Evolutionary conservation across 1,139 yeast genomes (phyloP).

Genomic region (Pichia sp.): DNA sequence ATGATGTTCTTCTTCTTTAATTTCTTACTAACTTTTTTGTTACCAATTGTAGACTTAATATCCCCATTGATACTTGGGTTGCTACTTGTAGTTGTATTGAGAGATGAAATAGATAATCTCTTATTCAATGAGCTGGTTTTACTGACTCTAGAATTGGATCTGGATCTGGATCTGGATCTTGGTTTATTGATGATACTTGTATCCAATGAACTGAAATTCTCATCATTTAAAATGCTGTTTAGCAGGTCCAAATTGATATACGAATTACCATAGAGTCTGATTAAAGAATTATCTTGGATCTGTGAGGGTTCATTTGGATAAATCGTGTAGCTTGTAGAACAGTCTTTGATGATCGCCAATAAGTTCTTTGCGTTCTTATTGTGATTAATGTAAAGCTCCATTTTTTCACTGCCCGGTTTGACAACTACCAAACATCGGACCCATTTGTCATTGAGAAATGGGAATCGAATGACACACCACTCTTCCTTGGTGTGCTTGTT

Average conservation of each 20-base stretch:
- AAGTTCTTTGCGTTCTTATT: constrained; percentile 36
- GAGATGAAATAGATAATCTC: constrained; percentile 17
- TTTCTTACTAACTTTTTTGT: constrained; percentile 13
- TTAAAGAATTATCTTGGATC: constrained; percentile 45
- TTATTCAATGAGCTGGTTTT: constrained; percentile 14
- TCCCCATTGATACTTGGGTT: neutral
- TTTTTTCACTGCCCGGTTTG: constrained; percentile 29
- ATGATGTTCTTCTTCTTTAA: constrained; percentile 26
- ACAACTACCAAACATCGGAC: constrained; percentile 40
- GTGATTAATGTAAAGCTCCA: constrained; percentile 41
- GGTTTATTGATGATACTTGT: neutral
- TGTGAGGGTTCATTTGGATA: constrained; percentile 46
- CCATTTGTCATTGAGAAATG: constrained; percentile 50
- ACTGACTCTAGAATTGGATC: constrained; percentile 2
- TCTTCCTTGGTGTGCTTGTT: constrained; percentile 38
- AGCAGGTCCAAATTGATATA: constrained; percentile 32
- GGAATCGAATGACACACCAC: constrained; percentile 51
- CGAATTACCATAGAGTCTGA: constrained; percentile 44
- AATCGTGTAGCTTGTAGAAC: constrained; percentile 38
- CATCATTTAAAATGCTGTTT: constrained; percentile 16
- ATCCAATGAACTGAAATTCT: constrained; percentile 10
- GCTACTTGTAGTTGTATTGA: constrained; percentile 7
- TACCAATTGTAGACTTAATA: constrained; percentile 19
- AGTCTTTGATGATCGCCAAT: constrained; percentile 37
- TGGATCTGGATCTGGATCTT: constrained; percentile 1